Conservation (phyloP, 1,284 basidiomycete genomes). For the Leccinum holopus region DNA sequence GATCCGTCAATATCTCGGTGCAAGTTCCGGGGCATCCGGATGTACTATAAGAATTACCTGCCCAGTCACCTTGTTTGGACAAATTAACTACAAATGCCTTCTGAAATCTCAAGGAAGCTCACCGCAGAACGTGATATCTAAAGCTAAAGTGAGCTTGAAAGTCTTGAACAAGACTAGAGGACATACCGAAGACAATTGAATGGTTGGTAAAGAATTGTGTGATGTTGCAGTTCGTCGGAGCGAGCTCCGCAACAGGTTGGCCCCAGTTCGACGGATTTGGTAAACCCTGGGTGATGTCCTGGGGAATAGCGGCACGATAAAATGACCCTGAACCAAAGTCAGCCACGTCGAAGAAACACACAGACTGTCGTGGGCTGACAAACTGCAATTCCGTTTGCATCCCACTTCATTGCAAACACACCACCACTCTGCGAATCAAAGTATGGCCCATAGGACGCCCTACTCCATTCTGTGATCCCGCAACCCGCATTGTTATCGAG, state of each 20-base stretch:
- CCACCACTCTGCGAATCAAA: constrained; percentile 62
- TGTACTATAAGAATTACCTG: constrained; percentile 71
- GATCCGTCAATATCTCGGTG: constrained; percentile 58
- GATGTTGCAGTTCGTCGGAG: constrained; percentile 46
- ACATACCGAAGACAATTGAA: constrained; percentile 57
- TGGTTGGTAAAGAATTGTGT: constrained; percentile 57
- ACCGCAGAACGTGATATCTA: constrained; percentile 83
- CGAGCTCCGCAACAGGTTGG: constrained; percentile 48
- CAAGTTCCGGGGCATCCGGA: constrained; percentile 77
- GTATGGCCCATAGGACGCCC: constrained; percentile 55
- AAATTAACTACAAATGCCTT: constrained; percentile 6
- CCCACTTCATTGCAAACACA: constrained; percentile 64
- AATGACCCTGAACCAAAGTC: constrained; percentile 50
- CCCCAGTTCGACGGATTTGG: constrained; percentile 53
- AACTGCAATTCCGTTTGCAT: constrained; percentile 51
- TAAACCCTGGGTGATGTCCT: constrained; percentile 46
- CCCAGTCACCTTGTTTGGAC: constrained; percentile 68
- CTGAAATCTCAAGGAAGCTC: constrained; percentile 10
- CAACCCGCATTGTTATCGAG: constrained; percentile 52
- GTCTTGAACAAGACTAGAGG: constrained; percentile 10
- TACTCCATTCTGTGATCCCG: constrained; percentile 56
- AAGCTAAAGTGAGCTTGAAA: constrained; percentile 14
- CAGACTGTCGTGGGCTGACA: constrained; percentile 41
- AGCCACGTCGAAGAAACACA: constrained; percentile 6
- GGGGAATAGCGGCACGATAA: constrained; percentile 56